Percentiles rank a stretch among this genome's conserved stretches.
phyloP scores from a whole-genome alignment of 495 filamentous ascomycete genomes.

The Penicillium canescens region DNA sequence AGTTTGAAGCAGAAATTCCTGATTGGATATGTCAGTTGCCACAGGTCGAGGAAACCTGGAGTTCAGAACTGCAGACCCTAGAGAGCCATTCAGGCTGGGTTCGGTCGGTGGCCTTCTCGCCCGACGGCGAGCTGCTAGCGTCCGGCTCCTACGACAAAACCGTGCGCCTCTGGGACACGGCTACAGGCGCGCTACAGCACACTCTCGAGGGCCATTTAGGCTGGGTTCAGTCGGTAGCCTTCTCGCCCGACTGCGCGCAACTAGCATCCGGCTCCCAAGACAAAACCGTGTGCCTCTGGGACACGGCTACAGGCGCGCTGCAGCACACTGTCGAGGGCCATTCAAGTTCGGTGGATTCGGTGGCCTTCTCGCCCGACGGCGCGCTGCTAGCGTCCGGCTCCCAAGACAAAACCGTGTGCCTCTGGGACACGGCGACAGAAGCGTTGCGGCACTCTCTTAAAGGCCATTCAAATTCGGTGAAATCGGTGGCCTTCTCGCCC shows the following conservation, averaged over 20 bases:
- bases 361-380: no score
- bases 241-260: neutral
- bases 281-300: no score
- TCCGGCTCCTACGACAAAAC: neutral
- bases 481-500: no score
- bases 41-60: constrained; percentile 15
- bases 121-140: neutral
- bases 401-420: no score
- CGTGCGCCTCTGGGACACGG: neutral
- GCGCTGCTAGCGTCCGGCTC: no score
- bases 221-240: neutral
- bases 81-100: constrained; percentile 17
- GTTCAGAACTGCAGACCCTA: constrained; percentile 22
- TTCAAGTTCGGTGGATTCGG: no score
- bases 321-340: no score
- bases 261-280: no score
- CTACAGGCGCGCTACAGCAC: neutral
- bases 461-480: no score
- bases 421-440: no score
- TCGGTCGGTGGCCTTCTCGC: constrained; percentile 12
- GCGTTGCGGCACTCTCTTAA: no score
- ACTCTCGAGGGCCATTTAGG: neutral
- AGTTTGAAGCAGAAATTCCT: constrained; percentile 15
- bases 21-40: constrained; percentile 15
- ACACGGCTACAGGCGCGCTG: no score